Evolutionary conservation across 345 rosid genomes (phyloP), one percentile per base, ranked within the genome.

Genomic region (Hevea brasiliensis): DNA sequence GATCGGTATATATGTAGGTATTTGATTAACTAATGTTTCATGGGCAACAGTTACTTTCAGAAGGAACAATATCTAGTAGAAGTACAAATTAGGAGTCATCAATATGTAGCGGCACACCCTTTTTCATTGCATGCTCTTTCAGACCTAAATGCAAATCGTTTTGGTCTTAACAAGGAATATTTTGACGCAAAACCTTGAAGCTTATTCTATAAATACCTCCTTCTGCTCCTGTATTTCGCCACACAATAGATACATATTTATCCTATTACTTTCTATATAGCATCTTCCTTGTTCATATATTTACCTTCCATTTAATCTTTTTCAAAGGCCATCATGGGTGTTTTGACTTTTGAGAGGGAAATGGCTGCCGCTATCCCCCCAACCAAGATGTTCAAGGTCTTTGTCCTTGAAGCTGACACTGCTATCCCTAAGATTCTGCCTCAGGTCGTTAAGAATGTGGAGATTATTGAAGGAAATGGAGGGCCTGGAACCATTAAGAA

Each of bases 371-470:
- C 71, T 27, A 37, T 67, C 8, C 40, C 61, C 6, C 48, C 3
- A 48, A 42, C 60, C 27, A 61, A 42, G 12, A 51, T 72, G 45
- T 72, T 72, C 74, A 48, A 72, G 57, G 74, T 51, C 18, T 51
- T 66, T 12, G 59, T 51, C 1, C 71, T 67, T 67, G 59, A 67
- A 29, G 5, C 58, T 27, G 59, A 67, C 55, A 17, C 40, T 3
- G 14, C 1, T 27, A 66, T 83, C 62, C 79, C 83, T 0, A 77
- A 72, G 44, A 53, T 83, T 63, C 45, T 65, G 1, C 86, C 84
- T 24, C 77, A 80, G 27, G 68, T 76, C 58, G 48, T 81, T 41
- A 67, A 64, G 60, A 77, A 68, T 17, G 50, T 77, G 15, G 77
- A 47, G 3, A 47, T 47, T 3, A 47, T 47, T 47, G 51, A 47